phyloP scores from a whole-genome alignment of 257 asterid genomes.

The Cruciata laevipes region DNA sequence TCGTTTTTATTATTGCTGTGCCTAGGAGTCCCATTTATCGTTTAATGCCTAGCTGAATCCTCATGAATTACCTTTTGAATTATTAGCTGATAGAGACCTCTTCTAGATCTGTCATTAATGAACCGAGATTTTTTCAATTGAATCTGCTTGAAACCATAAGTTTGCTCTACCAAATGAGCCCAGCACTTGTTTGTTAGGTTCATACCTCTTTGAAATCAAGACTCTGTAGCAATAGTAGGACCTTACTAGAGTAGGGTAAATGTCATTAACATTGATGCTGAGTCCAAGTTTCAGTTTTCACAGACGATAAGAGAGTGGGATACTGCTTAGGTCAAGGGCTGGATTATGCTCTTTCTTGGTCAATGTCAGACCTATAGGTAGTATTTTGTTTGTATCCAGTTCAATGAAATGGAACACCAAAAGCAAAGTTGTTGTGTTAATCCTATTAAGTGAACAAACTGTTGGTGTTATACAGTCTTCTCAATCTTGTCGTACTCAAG shows the following conservation, averaged over 20 bases:
- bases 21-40: background rate
- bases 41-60: background rate
- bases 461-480: background rate
- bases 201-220: background rate
- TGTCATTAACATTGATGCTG: background rate
- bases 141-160: background rate
- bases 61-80: background rate
- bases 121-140: background rate
- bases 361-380: background rate
- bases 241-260: background rate
- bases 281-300: background rate
- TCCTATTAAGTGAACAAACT: background rate
- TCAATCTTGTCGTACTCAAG: background rate
- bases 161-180: background rate
- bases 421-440: background rate
- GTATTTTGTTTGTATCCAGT: background rate
- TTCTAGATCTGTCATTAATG: background rate
- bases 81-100: background rate
- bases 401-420: background rate
- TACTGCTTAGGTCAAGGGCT: background rate
- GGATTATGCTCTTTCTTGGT: background rate
- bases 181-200: background rate
- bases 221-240: background rate
- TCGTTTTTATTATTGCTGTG: background rate
- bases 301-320: background rate